Percentiles rank a stretch among this genome's conserved stretches.
These are phyloP conservation scores for Pharus latifolius DNA, from an alignment of 176 grass and related monocot species.

Conservation along the genomic window DNA sequence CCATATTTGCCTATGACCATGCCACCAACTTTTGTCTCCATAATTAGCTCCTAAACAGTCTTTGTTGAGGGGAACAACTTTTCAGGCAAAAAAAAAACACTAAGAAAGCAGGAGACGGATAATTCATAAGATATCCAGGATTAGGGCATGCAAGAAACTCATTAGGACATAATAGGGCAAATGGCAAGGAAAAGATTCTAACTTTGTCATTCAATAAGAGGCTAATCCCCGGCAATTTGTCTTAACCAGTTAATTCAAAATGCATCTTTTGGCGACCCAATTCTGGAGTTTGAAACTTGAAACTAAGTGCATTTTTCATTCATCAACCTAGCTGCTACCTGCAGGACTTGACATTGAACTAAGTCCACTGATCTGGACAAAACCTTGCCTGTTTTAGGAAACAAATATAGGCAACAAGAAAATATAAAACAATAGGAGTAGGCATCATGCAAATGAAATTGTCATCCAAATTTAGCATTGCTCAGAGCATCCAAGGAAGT, in stretches of 20 bases:
- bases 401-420: neutral
- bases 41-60: neutral
- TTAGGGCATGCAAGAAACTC: neutral
- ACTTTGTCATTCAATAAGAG: neutral
- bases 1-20: constrained; percentile 11
- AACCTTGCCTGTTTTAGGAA: too few species aligned
- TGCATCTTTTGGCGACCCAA: neutral
- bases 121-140: neutral
- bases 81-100: neutral
- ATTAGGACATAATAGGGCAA: neutral
- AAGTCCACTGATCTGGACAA: too few species aligned
- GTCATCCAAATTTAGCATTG: neutral
- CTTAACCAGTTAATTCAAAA: neutral
- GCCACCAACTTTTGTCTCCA: constrained; percentile 20
- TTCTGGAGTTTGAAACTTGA: neutral
- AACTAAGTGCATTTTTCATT: neutral
- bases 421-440: neutral
- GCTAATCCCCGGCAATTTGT: neutral
- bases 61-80: constrained; percentile 1
- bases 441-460: neutral
- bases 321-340: neutral
- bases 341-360: neutral
- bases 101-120: neutral
- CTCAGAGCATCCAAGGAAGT: neutral
- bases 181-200: neutral